phyloP scores from a whole-genome alignment of 225 moss, liverwort and hornwort genomes.

The Bryum argenteum region DNA sequence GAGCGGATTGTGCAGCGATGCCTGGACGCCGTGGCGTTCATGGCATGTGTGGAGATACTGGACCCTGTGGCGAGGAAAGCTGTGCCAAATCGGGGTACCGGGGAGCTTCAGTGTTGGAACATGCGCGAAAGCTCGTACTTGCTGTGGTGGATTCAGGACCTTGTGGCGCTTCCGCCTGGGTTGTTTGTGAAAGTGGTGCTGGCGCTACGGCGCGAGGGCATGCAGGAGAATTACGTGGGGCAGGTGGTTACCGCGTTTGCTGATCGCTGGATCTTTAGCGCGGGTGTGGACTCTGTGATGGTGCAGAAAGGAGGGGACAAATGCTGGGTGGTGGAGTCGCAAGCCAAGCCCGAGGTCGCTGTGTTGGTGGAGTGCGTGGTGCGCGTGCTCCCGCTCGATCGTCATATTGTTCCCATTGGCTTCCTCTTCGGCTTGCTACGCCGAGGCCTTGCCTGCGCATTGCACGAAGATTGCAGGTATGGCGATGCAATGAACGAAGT shows the following conservation, averaged over 20 bases:
- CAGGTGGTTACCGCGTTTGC: constrained; percentile 82
- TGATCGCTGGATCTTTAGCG: constrained; percentile 67
- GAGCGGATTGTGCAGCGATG: constrained; percentile 72
- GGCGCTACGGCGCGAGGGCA: constrained; percentile 70
- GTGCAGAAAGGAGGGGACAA: constrained; percentile 51
- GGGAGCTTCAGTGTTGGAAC: constrained; percentile 72
- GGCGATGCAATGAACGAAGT: no score
- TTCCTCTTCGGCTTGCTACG: constrained; percentile 79
- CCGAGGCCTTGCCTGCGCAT: constrained; percentile 59
- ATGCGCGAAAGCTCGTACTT: constrained; percentile 31
- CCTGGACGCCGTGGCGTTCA: constrained; percentile 71
- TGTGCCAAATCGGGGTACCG: constrained; percentile 35
- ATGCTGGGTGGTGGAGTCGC: constrained; percentile 38
- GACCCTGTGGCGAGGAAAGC: constrained; percentile 61
- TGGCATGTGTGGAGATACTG: constrained; percentile 74
- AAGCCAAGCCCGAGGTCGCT: constrained; percentile 37
- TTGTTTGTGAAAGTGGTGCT: constrained; percentile 66
- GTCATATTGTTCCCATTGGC: constrained; percentile 64
- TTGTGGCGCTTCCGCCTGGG: constrained; percentile 65
- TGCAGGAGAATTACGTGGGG: constrained; percentile 82
- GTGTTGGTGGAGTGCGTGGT: constrained; percentile 64
- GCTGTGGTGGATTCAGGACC: constrained; percentile 86
- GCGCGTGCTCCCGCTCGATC: constrained; percentile 62
- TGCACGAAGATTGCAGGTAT: constrained; percentile 59
- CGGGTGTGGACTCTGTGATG: constrained; percentile 34